These are phyloP conservation scores for Solanum virginianum DNA, from an alignment of 257 asterid genomes.

Conservation along the genomic window DNA sequence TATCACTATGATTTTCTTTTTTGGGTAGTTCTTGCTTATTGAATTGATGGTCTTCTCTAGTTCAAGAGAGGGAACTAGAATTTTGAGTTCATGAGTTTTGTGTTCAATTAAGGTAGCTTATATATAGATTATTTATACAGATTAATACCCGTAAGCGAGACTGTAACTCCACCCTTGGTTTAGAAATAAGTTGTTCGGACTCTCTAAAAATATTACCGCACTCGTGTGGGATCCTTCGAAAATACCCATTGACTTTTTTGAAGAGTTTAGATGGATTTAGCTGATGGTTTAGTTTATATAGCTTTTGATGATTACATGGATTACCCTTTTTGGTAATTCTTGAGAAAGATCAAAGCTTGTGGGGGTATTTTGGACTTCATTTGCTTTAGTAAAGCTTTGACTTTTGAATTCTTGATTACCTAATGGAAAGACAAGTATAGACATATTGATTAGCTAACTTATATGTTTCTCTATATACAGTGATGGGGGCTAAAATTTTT, in stretches of 20 bases:
- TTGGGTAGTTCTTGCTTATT: neutral
- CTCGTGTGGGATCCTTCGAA: no score
- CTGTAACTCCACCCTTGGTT: neutral
- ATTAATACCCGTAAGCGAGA: no score
- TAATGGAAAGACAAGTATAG: neutral
- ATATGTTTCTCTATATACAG: neutral
- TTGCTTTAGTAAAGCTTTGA: neutral
- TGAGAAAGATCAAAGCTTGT: neutral
- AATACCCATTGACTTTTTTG: no score
- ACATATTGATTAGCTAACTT: neutral
- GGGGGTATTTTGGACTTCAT: neutral
- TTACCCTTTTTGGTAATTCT: neutral
- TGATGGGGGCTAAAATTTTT: neutral
- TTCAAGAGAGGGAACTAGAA: neutral
- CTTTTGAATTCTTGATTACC: neutral
- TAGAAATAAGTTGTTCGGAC: neutral
- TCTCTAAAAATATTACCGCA: no score
- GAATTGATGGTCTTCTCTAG: neutral
- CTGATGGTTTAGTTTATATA: neutral
- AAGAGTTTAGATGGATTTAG: neutral
- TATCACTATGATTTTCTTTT: neutral
- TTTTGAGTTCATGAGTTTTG: neutral
- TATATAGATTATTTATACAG: no score
- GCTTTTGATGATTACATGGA: neutral
- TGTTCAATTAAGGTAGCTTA: no score